Conservation (phyloP, 129 eudicot species). For the Tagetes erecta region DNA sequence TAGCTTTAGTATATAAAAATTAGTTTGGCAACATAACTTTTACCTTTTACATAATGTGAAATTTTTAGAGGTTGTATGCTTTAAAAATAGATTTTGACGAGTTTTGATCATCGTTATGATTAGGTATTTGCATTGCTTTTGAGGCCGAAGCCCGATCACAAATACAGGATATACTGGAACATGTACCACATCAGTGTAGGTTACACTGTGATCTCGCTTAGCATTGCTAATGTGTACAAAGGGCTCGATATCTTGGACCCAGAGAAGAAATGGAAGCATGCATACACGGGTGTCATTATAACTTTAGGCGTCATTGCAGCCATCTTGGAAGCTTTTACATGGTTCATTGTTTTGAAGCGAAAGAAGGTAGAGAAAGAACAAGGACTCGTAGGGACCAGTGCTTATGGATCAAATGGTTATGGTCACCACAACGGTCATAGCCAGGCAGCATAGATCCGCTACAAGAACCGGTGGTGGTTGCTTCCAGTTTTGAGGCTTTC, state of each 20-base stretch:
- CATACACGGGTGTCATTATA: conserved; percentile 64
- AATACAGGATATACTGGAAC: conserved; percentile 83
- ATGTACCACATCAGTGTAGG: conserved; percentile 63
- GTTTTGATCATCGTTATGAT: neutral
- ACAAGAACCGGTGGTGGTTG: neutral
- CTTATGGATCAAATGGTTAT: conserved; percentile 31
- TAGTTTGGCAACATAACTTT: neutral
- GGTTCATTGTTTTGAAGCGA: conserved; percentile 59
- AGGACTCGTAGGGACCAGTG: conserved; percentile 39
- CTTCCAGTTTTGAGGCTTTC: conserved; percentile 17
- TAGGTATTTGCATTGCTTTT: conserved; percentile 74
- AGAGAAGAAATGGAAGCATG: conserved; percentile 70
- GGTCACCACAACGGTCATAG: conserved; percentile 12
- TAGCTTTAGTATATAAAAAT: too few species aligned
- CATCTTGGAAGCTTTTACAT: conserved; percentile 68
- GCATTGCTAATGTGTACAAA: conserved; percentile 62
- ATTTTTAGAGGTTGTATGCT: neutral
- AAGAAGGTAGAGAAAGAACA: conserved; percentile 42
- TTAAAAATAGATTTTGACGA: neutral
- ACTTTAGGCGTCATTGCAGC: conserved; percentile 49
- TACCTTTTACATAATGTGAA: too few species aligned
- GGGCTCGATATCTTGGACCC: conserved; percentile 84
- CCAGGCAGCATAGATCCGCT: conserved; percentile 27
- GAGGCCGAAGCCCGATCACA: conserved; percentile 92
- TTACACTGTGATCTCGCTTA: conserved; percentile 54